phyloP scores from a whole-genome alignment of 2,329 filamentous ascomycete species.

The Aspergillus sclerotialis region DNA sequence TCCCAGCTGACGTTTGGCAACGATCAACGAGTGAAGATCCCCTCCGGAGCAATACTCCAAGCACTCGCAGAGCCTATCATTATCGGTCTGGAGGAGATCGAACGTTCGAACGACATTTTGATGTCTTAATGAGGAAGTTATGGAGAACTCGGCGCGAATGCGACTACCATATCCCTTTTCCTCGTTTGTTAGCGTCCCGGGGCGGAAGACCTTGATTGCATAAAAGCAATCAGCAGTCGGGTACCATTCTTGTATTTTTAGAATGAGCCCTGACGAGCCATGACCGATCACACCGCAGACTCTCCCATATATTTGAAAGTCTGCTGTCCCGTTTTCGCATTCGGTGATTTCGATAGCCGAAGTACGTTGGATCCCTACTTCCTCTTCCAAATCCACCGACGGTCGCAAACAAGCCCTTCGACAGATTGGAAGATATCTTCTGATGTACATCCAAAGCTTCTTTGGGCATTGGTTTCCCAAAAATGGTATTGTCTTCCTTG shows the following conservation, averaged over 20 bases:
- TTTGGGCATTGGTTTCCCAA: slow-evolving; percentile 1
- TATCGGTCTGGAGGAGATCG: slow-evolving; percentile 65
- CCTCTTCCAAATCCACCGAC: background rate
- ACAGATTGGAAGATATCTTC: background rate
- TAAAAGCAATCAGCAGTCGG: slow-evolving; percentile 42
- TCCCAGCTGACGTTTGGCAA: slow-evolving; percentile 70
- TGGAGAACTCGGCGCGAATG: slow-evolving; percentile 84
- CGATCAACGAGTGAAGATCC: slow-evolving; percentile 76
- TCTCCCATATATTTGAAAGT: slow-evolving; percentile 3
- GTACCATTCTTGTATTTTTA: slow-evolving; percentile 47
- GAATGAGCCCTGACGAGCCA: slow-evolving; percentile 81
- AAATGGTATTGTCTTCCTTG: background rate
- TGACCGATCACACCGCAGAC: slow-evolving; percentile 55
- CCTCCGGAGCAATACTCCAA: slow-evolving; percentile 92
- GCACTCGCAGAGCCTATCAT: slow-evolving; percentile 85
- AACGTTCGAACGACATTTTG: slow-evolving; percentile 88
- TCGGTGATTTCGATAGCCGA: background rate
- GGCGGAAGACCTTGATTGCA: slow-evolving; percentile 65
- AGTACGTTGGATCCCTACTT: slow-evolving; percentile 1
- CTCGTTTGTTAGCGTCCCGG: slow-evolving; percentile 69
- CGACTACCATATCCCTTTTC: slow-evolving; percentile 70
- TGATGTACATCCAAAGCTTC: slow-evolving; percentile 1
- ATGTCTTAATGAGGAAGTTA: slow-evolving; percentile 80
- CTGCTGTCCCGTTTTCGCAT: slow-evolving; percentile 1
- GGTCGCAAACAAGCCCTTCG: slow-evolving; percentile 1